Evolutionary conservation across 192 early-diverging fungal genomes (phyloP).

Genomic region (Coemansia sp.): DNA sequence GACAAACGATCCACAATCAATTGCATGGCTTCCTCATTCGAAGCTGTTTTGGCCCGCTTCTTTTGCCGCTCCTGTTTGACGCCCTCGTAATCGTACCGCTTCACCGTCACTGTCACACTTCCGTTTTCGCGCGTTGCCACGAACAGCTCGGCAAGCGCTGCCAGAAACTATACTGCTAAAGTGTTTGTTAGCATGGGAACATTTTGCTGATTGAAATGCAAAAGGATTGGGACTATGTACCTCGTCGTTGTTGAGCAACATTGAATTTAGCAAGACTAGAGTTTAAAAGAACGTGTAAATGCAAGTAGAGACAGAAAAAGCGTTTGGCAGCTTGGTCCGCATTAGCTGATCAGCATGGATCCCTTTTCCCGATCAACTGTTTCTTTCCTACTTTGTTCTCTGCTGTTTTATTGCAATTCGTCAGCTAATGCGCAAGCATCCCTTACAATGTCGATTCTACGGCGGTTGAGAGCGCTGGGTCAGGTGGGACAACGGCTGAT

Average conservation of each 20-base stretch:
- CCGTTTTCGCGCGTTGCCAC: slow-evolving; percentile 35
- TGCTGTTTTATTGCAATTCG: background rate
- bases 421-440: background rate
- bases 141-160: slow-evolving; percentile 38
- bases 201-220: background rate
- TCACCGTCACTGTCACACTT: slow-evolving; percentile 34
- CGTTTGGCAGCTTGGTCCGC: background rate
- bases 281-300: slow-evolving; percentile 1
- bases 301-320: background rate
- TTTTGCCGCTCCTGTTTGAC: slow-evolving; percentile 33
- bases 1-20: slow-evolving; percentile 33
- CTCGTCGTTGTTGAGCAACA: slow-evolving; percentile 40
- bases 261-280: slow-evolving; percentile 9
- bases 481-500: background rate
- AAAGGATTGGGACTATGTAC: slow-evolving; percentile 7
- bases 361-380: background rate
- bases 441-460: background rate
- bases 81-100: slow-evolving; percentile 46
- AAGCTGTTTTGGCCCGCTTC: slow-evolving; percentile 21
- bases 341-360: too few relatives aligned
- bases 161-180: slow-evolving; percentile 33
- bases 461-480: background rate
- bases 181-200: too few relatives aligned
- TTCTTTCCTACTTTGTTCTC: background rate
- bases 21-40: slow-evolving; percentile 34